A percentile compares a stretch with the other conserved stretches of the same genome.
phyloP scores from a whole-genome alignment of 805 yeast species.

The Saccharomyces paradoxus region DNA sequence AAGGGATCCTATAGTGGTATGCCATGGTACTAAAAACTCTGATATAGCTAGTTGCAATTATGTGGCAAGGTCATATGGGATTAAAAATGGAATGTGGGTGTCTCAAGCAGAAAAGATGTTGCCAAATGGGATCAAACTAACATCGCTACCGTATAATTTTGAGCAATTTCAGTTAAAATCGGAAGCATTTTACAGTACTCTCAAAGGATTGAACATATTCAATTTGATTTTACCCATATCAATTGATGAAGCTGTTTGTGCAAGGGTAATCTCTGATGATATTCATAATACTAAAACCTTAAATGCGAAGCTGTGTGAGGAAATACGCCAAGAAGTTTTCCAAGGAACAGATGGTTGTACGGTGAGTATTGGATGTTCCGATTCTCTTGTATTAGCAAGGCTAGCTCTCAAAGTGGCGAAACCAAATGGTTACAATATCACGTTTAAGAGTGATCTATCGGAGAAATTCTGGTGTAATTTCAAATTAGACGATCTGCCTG shows the following conservation, averaged over 20 bases:
- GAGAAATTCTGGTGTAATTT: constrained; percentile 23
- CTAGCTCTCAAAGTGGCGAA: constrained; percentile 67
- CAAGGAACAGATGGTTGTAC: constrained; percentile 45
- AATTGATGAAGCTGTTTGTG: constrained; percentile 76
- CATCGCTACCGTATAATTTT: constrained; percentile 65
- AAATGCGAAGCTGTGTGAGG: constrained; percentile 6
- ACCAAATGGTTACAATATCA: constrained; percentile 56
- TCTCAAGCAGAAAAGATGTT: constrained; percentile 55
- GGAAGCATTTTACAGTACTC: constrained; percentile 50
- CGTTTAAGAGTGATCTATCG: constrained; percentile 33
- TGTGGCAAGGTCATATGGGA: constrained; percentile 70
- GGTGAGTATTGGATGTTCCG: constrained; percentile 73
- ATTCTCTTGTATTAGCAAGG: constrained; percentile 70
- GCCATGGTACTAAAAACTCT: constrained; percentile 43
- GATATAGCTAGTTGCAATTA: constrained; percentile 93
- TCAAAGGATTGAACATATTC: constrained; percentile 28
- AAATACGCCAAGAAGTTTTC: constrained; percentile 37
- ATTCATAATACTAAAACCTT: not conserved
- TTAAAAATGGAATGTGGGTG: constrained; percentile 88
- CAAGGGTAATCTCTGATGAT: constrained; percentile 6
- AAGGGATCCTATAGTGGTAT: constrained; percentile 52
- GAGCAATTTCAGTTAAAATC: constrained; percentile 62
- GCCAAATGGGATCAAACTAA: constrained; percentile 42
- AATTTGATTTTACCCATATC: constrained; percentile 71
- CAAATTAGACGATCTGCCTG: constrained; percentile 44